A percentile compares a stretch with the other conserved stretches of the same genome.
These are phyloP conservation scores for Mucuna pruriens DNA, from an alignment of 306 rosid genomes.

Conservation along the genomic window DNA sequence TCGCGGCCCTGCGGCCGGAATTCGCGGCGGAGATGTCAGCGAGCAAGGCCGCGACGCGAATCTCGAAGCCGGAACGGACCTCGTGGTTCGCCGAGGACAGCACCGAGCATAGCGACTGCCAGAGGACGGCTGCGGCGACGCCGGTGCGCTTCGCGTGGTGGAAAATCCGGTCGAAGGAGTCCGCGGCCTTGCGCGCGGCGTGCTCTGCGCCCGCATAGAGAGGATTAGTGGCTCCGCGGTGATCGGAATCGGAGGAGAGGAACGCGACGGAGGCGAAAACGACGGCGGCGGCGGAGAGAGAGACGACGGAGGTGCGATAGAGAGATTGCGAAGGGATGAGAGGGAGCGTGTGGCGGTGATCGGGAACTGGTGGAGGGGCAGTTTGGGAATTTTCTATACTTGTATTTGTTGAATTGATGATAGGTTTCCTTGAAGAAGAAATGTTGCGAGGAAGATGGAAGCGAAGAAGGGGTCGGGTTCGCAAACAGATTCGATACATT, in stretches of 20 bases:
- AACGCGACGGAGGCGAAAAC: conserved; percentile 56
- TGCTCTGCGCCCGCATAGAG: conserved; percentile 52
- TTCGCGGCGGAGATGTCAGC: conserved; percentile 90
- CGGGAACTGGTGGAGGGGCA: conserved; percentile 46
- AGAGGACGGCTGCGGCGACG: conserved; percentile 77
- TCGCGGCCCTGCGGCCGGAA: conserved; percentile 76
- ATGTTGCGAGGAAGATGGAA: conserved; percentile 43
- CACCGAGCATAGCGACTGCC: conserved; percentile 86
- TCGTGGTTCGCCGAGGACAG: conserved; percentile 91
- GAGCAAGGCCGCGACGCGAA: conserved; percentile 86
- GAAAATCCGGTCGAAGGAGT: conserved; percentile 57
- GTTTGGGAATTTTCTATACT: conserved; percentile 42
- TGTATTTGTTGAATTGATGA: conserved; percentile 10
- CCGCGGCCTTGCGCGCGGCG: conserved; percentile 53
- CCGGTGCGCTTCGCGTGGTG: conserved; percentile 76
- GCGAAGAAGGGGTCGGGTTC: conserved; percentile 55
- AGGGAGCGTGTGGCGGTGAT: conserved; percentile 31
- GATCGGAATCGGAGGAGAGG: conserved; percentile 33
- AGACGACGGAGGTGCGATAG: conserved; percentile 50
- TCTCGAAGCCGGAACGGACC: conserved; percentile 91
- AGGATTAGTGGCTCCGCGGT: conserved; percentile 41
- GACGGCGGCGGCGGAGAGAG: conserved; percentile 60
- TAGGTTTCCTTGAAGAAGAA: conserved; percentile 37
- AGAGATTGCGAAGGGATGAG: neutral
- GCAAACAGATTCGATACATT: conserved; percentile 65